Conservation (phyloP, 2,329 filamentous ascomycete genomes). For the Elsinoe fawcettii region DNA sequence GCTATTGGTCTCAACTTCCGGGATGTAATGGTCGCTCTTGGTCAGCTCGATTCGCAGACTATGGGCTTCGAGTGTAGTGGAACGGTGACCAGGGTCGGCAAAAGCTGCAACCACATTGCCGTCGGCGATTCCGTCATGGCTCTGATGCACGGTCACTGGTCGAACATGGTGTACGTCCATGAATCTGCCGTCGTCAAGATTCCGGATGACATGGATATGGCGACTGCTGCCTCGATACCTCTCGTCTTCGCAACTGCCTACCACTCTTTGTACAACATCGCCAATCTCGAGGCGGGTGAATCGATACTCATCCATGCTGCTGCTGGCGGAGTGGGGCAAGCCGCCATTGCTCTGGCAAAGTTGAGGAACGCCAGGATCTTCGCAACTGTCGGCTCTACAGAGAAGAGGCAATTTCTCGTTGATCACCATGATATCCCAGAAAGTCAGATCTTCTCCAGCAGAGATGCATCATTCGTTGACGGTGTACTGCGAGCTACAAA, state of each 20-base stretch:
- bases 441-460: conserved; percentile 29
- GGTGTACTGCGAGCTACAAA: conserved; percentile 25
- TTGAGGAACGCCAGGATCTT: conserved; percentile 26
- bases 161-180: conserved; percentile 13
- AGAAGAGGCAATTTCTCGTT: conserved; percentile 25
- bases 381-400: conserved; percentile 25
- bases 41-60: conserved; percentile 8
- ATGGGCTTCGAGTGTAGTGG: conserved; percentile 15
- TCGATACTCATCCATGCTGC: conserved; percentile 30
- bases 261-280: conserved; percentile 27
- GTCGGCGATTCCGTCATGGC: conserved; percentile 20
- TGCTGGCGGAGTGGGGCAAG: conserved; percentile 28
- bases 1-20: conserved; percentile 21
- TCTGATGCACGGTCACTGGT: conserved; percentile 16
- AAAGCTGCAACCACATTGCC: background rate
- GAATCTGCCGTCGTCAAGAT: conserved; percentile 12
- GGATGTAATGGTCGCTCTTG: conserved; percentile 18
- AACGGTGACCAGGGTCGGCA: conserved; percentile 7
- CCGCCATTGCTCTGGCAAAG: conserved; percentile 24
- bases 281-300: conserved; percentile 27
- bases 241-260: conserved; percentile 23
- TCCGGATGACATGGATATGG: conserved; percentile 20
- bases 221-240: conserved; percentile 23
- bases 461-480: conserved; percentile 25
- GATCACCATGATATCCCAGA: conserved; percentile 24